Evolutionary conservation across 2,329 filamentous ascomycete genomes (phyloP), one percentile per base, ranked within the genome.

Genomic region (Pyricularia sp.): DNA sequence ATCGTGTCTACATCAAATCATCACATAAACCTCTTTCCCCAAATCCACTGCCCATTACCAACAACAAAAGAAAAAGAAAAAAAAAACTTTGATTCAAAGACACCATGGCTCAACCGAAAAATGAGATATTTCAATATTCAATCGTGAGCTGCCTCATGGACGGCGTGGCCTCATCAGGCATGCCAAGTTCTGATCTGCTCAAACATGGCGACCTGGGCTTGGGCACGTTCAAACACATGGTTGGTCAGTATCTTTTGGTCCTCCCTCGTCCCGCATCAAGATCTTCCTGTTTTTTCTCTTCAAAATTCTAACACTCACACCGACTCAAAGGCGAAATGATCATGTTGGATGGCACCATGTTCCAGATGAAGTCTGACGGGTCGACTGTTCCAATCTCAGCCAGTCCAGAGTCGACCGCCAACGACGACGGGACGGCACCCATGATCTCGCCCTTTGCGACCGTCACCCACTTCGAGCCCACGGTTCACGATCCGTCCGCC

Each of bases 291-390:
- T 33, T 7, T 30, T 30, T 26, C 26, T 20, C 59, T 28, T 30
- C 12, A 20, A 1, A 12, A 26, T 30, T 20, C 59, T 63, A 26
- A 63, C 59, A 28, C 25, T 61, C 7, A 3, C 1, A 28, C 23
- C 25, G 17, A 63, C 11, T 61, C 58, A 17, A 26, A 63, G 77
- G 77, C 71, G 77, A 79, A 71, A 77, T 79, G 75, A 77, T 79
- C 65, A 69, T 79, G 14, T 69, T 78, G 25, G 75, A 78, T 68
- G 76, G 76, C 26, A 64, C 72, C 1, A 70, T 76, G 31, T 78
- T 76, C 70, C 77, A 78, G 68, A 79, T 79, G 77, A 77, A 77
- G 66, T 73, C 74, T 4, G 78, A 79, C 69, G 77, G 76, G 2
- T 72, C 74, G 26, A 72, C 77, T 9, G 68, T 70, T 10, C 7